Conservation (phyloP, 2,329 filamentous ascomycete genomes). For the Akanthomyces lecanii region DNA sequence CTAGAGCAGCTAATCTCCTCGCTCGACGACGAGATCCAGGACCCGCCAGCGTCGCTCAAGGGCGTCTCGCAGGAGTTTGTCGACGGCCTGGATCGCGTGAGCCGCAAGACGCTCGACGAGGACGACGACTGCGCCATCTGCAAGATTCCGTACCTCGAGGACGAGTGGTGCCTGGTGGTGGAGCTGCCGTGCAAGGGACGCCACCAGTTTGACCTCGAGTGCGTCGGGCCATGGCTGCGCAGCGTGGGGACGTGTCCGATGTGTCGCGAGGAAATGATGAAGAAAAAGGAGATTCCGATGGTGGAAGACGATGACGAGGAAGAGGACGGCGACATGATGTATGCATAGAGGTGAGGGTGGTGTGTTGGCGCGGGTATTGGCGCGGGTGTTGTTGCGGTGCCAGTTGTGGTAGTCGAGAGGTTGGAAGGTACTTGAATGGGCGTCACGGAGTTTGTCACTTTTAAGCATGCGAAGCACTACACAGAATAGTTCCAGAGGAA, state of each 20-base stretch:
- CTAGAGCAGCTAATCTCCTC: constrained; percentile 45
- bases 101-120: constrained; percentile 42
- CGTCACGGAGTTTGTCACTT: constrained; percentile 24
- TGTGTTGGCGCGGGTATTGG: not conserved
- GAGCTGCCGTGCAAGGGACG: constrained; percentile 57
- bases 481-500: not conserved
- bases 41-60: constrained; percentile 47
- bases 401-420: constrained; percentile 11
- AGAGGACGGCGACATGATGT: constrained; percentile 48
- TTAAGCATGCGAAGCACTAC: not conserved
- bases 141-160: constrained; percentile 57
- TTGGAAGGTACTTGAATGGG: not conserved
- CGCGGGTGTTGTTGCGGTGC: constrained; percentile 7
- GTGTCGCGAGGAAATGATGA: constrained; percentile 56
- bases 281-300: constrained; percentile 46
- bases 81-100: constrained; percentile 56
- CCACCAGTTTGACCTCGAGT: constrained; percentile 63
- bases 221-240: constrained; percentile 61
- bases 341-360: constrained; percentile 26
- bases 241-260: constrained; percentile 62
- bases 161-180: constrained; percentile 59
- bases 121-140: constrained; percentile 61
- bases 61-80: constrained; percentile 58
- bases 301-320: constrained; percentile 46
- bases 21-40: constrained; percentile 48